Evolutionary conservation across 2,329 filamentous ascomycete genomes (phyloP), one percentile per base, ranked within the genome.

Genomic region (Sarocladium oryzae): DNA sequence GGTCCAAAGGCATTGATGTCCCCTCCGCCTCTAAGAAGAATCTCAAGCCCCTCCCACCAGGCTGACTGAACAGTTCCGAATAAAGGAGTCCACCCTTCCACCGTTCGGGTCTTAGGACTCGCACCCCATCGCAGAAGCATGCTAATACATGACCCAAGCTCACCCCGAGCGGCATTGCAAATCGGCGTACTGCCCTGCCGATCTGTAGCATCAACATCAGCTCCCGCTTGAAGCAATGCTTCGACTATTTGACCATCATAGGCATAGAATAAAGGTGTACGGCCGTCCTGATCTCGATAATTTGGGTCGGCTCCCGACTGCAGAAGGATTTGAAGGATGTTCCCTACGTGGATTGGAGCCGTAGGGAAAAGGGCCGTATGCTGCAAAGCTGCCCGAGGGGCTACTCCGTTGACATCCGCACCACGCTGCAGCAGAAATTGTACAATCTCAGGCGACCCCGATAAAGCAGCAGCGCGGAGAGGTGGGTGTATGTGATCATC

Each of bases 141-240:
- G 4, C 9, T 20, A 15, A 45, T 9, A n/a, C 26, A 4, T 26
- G 40, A n/a, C 21, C n/a, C 40, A 8, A 11, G n/a, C n/a, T 26
- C 21, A 18, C 9, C 13, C 13, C 7, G 21, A 26, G n/a, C 35
- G 13, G 50, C 50, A 5, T 28, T 21, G 3, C 33, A 15, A 18
- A 51, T 26, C 5, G 50, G 60, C 65, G 32, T 58, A 64, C 6
- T 16, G 9, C 38, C 28, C 4, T n/a, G 18, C 15, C 7, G 7
- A 45, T 51, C 38, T 15, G 11, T 11, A n/a, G n/a, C 50, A 16
- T 48, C 21, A 15, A 43, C 21, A 6, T 52, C 32, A 4, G 50
- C 50, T 18, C 50, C 50, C 13, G 20, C 23, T n/a, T 38, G 28
- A 16, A 52, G 28, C 11, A 52, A 21, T 20, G 38, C 16, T 30